Evolutionary conservation across 2,329 filamentous ascomycete species (phyloP).

Genomic region (Cordyceps farinosa): DNA sequence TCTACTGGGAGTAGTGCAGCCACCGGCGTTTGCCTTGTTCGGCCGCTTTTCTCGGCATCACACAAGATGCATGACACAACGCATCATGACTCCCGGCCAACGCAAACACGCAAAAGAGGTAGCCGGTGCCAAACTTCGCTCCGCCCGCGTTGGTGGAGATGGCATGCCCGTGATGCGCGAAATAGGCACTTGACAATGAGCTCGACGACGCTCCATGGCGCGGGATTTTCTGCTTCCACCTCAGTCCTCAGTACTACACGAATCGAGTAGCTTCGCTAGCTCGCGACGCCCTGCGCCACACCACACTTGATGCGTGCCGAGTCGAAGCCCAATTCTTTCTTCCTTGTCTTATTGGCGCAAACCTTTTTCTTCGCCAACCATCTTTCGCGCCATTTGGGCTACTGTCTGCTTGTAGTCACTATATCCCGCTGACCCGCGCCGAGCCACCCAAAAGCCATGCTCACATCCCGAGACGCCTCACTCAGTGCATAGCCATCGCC

Average conservation of each 20-base stretch:
- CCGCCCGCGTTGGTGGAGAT: background rate
- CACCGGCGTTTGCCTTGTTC: constrained; percentile 3
- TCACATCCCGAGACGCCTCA: background rate
- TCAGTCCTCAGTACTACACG: background rate
- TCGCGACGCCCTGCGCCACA: background rate
- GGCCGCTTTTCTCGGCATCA: background rate
- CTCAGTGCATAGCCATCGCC: background rate
- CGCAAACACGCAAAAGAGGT: background rate
- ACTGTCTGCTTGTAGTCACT: background rate
- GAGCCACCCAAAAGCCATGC: background rate
- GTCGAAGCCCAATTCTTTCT: background rate
- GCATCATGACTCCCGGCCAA: constrained; percentile 3
- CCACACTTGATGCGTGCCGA: background rate
- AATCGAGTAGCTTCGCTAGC: background rate
- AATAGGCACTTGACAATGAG: background rate
- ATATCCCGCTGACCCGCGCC: background rate
- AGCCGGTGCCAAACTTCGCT: background rate
- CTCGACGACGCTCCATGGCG: background rate
- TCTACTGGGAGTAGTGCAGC: background rate
- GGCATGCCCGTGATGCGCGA: background rate
- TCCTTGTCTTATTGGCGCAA: too few relatives aligned
- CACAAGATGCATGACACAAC: background rate
- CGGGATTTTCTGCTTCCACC: background rate
- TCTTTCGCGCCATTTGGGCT: background rate
- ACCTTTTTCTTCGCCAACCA: background rate